Evolutionary conservation across 148 eudicot genomes (phyloP).

Genomic region (Suaeda aralocaspica): DNA sequence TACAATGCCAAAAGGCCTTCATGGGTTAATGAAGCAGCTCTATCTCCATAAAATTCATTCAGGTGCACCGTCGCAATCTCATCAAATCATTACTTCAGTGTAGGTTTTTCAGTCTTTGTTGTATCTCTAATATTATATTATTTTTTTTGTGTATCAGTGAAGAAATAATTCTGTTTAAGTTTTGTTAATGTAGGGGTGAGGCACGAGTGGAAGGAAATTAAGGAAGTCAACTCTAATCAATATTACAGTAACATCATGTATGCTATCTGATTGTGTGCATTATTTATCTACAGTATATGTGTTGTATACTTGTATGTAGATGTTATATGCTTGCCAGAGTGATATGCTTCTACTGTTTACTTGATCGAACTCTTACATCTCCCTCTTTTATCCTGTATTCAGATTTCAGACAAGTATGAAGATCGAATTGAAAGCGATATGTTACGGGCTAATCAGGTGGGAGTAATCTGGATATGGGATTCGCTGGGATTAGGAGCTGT

Average conservation of each 20-base stretch:
- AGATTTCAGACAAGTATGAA: not conserved
- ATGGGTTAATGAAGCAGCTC: constrained; percentile 51
- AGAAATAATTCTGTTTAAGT: not conserved
- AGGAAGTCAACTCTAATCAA: not conserved
- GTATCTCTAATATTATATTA: not conserved
- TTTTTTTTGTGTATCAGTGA: no score
- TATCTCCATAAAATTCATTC: constrained; percentile 13
- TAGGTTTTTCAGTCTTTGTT: not conserved
- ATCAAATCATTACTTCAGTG: not conserved
- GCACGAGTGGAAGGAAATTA: not conserved
- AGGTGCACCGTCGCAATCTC: constrained; percentile 12
- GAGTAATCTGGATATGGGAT: not conserved
- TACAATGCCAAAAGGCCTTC: constrained; percentile 90
- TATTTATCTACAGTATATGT: not conserved
- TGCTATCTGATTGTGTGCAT: not conserved
- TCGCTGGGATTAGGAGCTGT: not conserved
- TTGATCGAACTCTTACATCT: no score
- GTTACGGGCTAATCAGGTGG: not conserved
- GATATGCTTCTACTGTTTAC: not conserved
- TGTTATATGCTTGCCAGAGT: not conserved
- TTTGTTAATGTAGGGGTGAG: constrained; percentile 3
- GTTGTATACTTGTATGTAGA: not conserved
- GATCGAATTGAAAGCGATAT: not conserved
- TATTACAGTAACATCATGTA: not conserved
- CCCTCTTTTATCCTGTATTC: not conserved